Percentiles rank a stretch among this genome's conserved stretches.
Conservation (phyloP, 2,329 filamentous ascomycete species). For the Fusarium hostae region DNA sequence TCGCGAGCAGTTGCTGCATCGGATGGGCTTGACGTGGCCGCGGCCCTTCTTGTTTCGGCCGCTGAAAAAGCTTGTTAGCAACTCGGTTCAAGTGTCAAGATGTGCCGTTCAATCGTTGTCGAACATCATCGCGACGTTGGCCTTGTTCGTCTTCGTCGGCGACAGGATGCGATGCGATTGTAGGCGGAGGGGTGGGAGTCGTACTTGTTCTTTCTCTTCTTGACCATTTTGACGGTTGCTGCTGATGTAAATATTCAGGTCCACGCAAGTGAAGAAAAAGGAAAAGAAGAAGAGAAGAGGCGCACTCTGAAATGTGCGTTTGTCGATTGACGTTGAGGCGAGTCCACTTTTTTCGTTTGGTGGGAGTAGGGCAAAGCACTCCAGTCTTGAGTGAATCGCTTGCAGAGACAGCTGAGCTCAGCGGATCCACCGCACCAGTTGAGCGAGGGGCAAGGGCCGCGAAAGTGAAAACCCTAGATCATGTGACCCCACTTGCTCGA, state of each 20-base stretch:
- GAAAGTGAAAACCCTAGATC: slow-evolving; percentile 45
- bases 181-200: slow-evolving; percentile 45
- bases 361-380: slow-evolving; percentile 38
- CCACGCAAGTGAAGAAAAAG: slow-evolving; percentile 43
- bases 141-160: slow-evolving; percentile 34
- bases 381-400: too few species aligned
- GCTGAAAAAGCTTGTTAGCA: slow-evolving; percentile 60
- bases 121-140: slow-evolving; percentile 9
- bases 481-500: slow-evolving; percentile 42
- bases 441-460: slow-evolving; percentile 29
- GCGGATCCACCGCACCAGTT: background rate
- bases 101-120: slow-evolving; percentile 21
- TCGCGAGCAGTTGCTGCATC: slow-evolving; percentile 77
- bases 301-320: slow-evolving; percentile 49
- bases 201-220: slow-evolving; percentile 78
- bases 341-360: slow-evolving; percentile 36
- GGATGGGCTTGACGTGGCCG: slow-evolving; percentile 99
- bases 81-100: background rate
- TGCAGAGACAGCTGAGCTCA: background rate
- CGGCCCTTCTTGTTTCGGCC: slow-evolving; percentile 99
- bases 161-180: slow-evolving; percentile 21
- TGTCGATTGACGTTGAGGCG: slow-evolving; percentile 41
- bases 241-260: slow-evolving; percentile 49
- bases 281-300: slow-evolving; percentile 31
- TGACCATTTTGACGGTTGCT: slow-evolving; percentile 74